Conservation (phyloP, 2,329 filamentous ascomycete species). For the Alternaria angustiovoidea region DNA sequence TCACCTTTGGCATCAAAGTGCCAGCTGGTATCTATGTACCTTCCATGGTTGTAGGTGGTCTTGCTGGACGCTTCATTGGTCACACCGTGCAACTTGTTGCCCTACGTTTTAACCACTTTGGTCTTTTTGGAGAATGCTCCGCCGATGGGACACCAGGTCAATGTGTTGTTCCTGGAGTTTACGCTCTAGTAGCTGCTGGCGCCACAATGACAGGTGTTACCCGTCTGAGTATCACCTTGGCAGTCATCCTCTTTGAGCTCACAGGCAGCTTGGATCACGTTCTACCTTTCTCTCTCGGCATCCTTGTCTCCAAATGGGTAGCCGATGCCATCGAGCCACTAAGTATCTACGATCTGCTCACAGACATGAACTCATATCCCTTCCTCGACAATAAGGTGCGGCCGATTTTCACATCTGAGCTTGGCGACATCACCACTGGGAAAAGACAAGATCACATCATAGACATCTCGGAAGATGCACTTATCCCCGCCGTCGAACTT, state of each 20-base stretch:
- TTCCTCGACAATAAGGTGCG: conserved; percentile 97
- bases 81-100: conserved; percentile 85
- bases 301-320: conserved; percentile 97
- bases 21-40: conserved; percentile 97
- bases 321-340: conserved; percentile 93
- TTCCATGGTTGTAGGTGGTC: conserved; percentile 96
- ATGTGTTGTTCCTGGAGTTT: conserved; percentile 96
- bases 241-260: conserved; percentile 94
- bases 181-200: conserved; percentile 91
- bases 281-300: conserved; percentile 88
- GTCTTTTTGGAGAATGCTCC: conserved; percentile 78
- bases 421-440: conserved; percentile 84
- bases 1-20: conserved; percentile 96
- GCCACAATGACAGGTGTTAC: conserved; percentile 99
- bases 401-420: conserved; percentile 85
- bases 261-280: conserved; percentile 96
- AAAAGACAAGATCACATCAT: conserved; percentile 80
- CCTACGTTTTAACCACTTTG: conserved; percentile 73
- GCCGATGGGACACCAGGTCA: conserved; percentile 72
- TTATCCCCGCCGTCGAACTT: conserved; percentile 78
- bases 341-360: conserved; percentile 94
- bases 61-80: conserved; percentile 87
- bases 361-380: conserved; percentile 96
- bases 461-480: conserved; percentile 83
- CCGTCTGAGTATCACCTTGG: conserved; percentile 87